Evolutionary conservation across 352 stramenopile species (phyloP).

Genomic region (Phytophthora capsici): DNA sequence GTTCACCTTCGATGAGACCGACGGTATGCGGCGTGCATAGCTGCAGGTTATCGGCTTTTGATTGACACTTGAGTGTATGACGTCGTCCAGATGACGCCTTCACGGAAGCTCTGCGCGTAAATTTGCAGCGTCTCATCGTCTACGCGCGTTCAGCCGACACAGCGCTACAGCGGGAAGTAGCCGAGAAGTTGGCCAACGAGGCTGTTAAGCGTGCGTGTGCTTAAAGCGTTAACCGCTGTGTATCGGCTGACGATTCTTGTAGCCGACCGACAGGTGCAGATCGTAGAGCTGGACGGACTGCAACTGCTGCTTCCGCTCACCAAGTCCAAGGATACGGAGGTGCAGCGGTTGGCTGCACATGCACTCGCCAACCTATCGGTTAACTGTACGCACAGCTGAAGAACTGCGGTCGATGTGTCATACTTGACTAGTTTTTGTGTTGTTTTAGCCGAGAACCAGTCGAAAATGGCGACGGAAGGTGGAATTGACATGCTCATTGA

Average conservation of each 20-base stretch:
- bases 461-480: conserved; percentile 92
- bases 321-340: conserved; percentile 92
- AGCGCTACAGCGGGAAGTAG: conserved; percentile 90
- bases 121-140: conserved; percentile 92
- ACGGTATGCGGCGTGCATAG: conserved; percentile 36
- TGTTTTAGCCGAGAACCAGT: conserved; percentile 91
- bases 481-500: conserved; percentile 95
- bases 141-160: conserved; percentile 93
- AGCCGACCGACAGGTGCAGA: conserved; percentile 94
- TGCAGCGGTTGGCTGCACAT: conserved; percentile 93
- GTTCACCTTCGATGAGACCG: conserved; percentile 78
- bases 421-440: background rate
- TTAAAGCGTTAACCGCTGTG: background rate
- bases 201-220: conserved; percentile 89
- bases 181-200: conserved; percentile 95
- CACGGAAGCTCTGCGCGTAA: conserved; percentile 87
- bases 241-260: conserved; percentile 2
- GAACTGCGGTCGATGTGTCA: background rate
- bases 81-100: conserved; percentile 79
- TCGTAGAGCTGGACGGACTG: conserved; percentile 93
- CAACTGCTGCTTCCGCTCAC: conserved; percentile 93
- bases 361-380: conserved; percentile 95
- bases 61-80: background rate
- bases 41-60: no score
- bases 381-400: conserved; percentile 65